Conservation (phyloP, 495 filamentous ascomycete species). For the Collariella sp. region DNA sequence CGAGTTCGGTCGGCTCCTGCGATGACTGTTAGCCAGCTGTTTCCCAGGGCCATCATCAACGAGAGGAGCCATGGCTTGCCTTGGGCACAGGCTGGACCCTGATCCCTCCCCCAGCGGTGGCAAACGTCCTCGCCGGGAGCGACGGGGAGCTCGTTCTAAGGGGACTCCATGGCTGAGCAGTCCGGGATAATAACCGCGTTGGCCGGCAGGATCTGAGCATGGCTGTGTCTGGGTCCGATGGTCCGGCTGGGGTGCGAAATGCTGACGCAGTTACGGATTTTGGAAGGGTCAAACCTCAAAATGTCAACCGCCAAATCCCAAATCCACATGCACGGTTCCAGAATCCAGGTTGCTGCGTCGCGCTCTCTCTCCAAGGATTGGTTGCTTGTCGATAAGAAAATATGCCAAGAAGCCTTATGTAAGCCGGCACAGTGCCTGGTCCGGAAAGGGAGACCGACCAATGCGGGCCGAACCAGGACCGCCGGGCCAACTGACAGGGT, state of each 20-base stretch:
- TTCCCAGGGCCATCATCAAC: background rate
- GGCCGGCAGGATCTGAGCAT: constrained; percentile 26
- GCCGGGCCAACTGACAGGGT: no score
- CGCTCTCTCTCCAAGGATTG: background rate
- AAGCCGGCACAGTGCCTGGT: no score
- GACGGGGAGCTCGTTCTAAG: background rate
- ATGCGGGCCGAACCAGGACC: no score
- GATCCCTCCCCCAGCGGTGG: constrained; percentile 2
- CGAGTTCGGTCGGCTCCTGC: constrained; percentile 82
- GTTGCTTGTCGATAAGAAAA: background rate
- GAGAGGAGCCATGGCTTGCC: constrained; percentile 6
- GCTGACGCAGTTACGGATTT: constrained; percentile 1
- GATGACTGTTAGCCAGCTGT: background rate
- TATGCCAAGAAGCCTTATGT: background rate
- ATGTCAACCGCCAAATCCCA: background rate
- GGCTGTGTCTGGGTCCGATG: constrained; percentile 1
- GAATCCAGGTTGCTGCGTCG: no score
- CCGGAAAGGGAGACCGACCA: no score
- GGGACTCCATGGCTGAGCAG: constrained; percentile 12
- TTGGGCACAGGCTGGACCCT: constrained; percentile 5
- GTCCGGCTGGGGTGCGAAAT: background rate
- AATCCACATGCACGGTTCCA: no score
- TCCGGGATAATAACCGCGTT: constrained; percentile 17
- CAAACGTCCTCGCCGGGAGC: constrained; percentile 5
- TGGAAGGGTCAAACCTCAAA: background rate